Percentiles rank a stretch among this genome's conserved stretches.
Conservation (phyloP, 192 early-diverging fungal genomes). For the Pecoramyces ruminantium region DNA sequence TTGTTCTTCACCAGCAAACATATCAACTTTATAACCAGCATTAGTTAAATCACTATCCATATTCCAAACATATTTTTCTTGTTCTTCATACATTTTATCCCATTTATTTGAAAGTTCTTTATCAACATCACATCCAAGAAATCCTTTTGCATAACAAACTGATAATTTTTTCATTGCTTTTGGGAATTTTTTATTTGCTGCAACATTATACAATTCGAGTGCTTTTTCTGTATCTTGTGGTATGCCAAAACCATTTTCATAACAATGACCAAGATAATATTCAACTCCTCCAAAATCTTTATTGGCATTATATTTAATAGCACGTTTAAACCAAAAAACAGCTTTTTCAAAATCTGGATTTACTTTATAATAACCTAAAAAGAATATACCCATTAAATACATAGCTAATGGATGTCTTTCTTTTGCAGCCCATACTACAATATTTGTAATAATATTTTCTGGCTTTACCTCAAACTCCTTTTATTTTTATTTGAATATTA, state of each 20-base stretch:
- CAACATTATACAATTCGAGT: neutral
- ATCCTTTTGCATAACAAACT: neutral
- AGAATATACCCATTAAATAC: neutral
- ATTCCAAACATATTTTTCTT: neutral
- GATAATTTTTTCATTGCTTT: neutral
- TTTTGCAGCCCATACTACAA: neutral
- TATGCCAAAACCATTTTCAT: neutral
- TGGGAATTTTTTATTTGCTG: neutral
- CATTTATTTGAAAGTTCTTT: neutral
- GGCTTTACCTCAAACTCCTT: neutral
- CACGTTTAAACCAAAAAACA: neutral
- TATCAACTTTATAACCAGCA: neutral
- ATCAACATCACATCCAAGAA: neutral
- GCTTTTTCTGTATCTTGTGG: neutral
- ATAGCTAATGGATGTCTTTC: neutral
- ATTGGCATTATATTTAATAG: neutral
- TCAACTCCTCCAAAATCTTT: neutral
- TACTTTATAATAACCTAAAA: neutral
- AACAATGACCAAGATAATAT: neutral
- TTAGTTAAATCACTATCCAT: neutral
- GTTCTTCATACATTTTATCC: neutral
- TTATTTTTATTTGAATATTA: neutral
- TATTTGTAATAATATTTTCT: neutral
- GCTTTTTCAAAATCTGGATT: neutral
- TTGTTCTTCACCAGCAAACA: neutral